phyloP scores from a whole-genome alignment of 2,329 filamentous ascomycete genomes.

The Exophiala phaeomuriformis region DNA sequence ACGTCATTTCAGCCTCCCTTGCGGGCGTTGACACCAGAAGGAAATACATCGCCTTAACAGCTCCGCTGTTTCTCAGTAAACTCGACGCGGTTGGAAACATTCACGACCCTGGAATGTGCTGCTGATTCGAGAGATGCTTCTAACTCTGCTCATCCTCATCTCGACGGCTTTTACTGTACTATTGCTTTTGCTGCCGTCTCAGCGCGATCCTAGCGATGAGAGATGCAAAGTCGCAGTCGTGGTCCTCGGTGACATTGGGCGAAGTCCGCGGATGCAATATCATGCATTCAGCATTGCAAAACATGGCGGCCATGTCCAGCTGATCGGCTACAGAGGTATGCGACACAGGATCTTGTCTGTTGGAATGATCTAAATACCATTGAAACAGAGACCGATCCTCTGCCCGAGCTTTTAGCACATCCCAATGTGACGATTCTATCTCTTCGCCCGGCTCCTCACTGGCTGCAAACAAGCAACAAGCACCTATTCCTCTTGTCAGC shows the following conservation, averaged over 20 bases:
- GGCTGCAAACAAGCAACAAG: slow-evolving; percentile 60
- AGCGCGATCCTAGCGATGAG: slow-evolving; percentile 28
- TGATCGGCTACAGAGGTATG: slow-evolving; percentile 80
- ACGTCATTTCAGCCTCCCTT: slow-evolving; percentile 1
- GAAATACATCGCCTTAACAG: too few species aligned
- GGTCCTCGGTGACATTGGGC: slow-evolving; percentile 88
- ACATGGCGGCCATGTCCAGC: slow-evolving; percentile 68
- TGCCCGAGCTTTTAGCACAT: slow-evolving; percentile 66
- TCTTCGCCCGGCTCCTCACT: slow-evolving; percentile 58
- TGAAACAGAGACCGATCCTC: slow-evolving; percentile 63
- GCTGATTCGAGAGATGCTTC: slow-evolving; percentile 18
- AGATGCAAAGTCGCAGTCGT: slow-evolving; percentile 65
- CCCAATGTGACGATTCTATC: slow-evolving; percentile 64
- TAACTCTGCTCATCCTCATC: slow-evolving; percentile 33
- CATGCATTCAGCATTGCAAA: slow-evolving; percentile 88
- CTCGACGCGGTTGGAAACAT: not conserved
- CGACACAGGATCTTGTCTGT: not conserved
- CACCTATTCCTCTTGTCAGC: slow-evolving; percentile 70
- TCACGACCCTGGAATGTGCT: not conserved
- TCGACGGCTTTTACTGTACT: slow-evolving; percentile 45
- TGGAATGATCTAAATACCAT: slow-evolving; percentile 8
- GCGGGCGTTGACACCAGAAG: not conserved
- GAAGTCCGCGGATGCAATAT: slow-evolving; percentile 97
- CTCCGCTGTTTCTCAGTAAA: not conserved
- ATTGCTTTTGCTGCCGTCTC: slow-evolving; percentile 47